Percentiles rank a stretch among this genome's conserved stretches.
Conservation (phyloP, 2,329 filamentous ascomycete species). For the Verticillium albo-atrum region DNA sequence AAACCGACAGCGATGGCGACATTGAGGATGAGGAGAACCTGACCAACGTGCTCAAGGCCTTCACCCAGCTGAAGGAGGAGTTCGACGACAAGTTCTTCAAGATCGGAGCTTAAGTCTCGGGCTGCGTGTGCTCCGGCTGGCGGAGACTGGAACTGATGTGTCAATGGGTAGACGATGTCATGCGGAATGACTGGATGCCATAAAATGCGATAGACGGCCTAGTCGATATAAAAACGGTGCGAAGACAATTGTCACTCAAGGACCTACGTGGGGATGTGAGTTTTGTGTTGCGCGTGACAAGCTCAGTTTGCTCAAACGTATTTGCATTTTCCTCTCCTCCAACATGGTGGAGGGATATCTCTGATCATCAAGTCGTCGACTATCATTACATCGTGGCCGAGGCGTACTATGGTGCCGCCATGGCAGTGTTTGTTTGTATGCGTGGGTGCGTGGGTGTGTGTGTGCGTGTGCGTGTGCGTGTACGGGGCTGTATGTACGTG, state of each 20-base stretch:
- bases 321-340: neutral
- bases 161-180: too few relatives aligned
- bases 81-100: constrained; percentile 62
- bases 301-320: neutral
- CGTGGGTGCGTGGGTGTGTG: neutral
- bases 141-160: neutral
- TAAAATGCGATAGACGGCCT: neutral
- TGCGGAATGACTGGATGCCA: too few relatives aligned
- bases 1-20: constrained; percentile 24
- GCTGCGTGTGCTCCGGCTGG: neutral
- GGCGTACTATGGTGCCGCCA: neutral
- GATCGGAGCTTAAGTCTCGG: constrained; percentile 48
- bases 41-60: constrained; percentile 54
- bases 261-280: too few relatives aligned
- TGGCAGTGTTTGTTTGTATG: neutral
- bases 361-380: neutral
- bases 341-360: neutral
- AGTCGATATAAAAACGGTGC: neutral
- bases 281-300: neutral
- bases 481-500: neutral
- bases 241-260: too few relatives aligned
- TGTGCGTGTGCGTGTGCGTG: neutral
- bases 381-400: neutral
- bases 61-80: constrained; percentile 50
- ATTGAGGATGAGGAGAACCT: constrained; percentile 39